Percentiles rank a stretch among this genome's conserved stretches.
These are phyloP conservation scores for Kondoa subrosea DNA, from an alignment of 768 basidiomycete genomes.

Conservation along the genomic window DNA sequence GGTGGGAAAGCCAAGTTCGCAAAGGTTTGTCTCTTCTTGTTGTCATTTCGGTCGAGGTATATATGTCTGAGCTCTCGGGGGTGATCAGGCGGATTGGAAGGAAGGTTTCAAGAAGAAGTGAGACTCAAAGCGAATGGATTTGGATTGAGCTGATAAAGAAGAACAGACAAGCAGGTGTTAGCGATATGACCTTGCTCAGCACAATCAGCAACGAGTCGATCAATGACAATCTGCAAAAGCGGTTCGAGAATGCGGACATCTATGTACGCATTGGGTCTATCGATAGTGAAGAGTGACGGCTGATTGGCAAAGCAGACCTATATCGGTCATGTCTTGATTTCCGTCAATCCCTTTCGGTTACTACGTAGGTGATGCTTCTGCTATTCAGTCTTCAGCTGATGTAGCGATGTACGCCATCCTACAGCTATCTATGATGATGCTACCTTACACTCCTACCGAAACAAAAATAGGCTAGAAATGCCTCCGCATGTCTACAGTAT, in stretches of 20 bases:
- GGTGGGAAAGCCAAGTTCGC: neutral
- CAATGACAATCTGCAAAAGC: slow-evolving; percentile 94
- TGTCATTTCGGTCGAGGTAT: too few relatives aligned
- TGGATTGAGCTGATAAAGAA: slow-evolving; percentile 24
- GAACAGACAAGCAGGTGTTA: slow-evolving; percentile 48
- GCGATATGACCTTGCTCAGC: slow-evolving; percentile 93
- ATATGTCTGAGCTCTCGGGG: neutral
- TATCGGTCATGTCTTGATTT: slow-evolving; percentile 93
- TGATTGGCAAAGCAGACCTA: slow-evolving; percentile 44
- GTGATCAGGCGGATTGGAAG: slow-evolving; percentile 83
- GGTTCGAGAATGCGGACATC: slow-evolving; percentile 75
- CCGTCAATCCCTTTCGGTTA: slow-evolving; percentile 98
- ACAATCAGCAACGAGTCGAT: slow-evolving; percentile 94
- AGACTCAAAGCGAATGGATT: slow-evolving; percentile 5
- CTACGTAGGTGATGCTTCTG: slow-evolving; percentile 17
- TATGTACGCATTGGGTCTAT: slow-evolving; percentile 42
- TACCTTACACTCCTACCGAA: slow-evolving; percentile 63
- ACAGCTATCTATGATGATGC: slow-evolving; percentile 79
- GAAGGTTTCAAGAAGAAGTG: slow-evolving; percentile 99
- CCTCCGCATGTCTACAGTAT: slow-evolving; percentile 96
- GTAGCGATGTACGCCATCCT: slow-evolving; percentile 28
- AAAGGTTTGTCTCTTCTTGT: neutral
- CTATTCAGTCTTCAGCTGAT: neutral
- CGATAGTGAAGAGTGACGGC: neutral
- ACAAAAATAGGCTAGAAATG: slow-evolving; percentile 95